These are phyloP conservation scores for Hordeum pubiflorum DNA, from an alignment of 202 grass and related monocot genomes.

Conservation along the genomic window DNA sequence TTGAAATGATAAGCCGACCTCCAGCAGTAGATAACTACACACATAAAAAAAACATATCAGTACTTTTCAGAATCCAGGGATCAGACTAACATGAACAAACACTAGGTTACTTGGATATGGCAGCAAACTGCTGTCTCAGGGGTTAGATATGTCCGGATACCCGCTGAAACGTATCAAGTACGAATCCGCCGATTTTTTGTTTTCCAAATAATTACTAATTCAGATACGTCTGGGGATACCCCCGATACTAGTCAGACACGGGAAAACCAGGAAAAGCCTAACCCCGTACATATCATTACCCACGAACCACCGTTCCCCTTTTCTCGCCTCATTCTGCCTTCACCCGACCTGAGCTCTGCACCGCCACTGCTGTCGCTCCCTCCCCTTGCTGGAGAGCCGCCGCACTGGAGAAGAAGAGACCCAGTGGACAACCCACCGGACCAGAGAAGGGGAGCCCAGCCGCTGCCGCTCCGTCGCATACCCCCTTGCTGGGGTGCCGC, in stretches of 20 bases:
- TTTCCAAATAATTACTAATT: neutral
- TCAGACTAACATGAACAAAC: conserved; percentile 4
- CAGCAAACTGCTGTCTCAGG: neutral
- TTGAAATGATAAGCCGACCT: conserved; percentile 79
- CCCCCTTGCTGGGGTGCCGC: too few relatives aligned
- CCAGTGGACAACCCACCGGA: neutral
- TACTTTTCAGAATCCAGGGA: conserved; percentile 6
- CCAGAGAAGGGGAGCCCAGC: neutral
- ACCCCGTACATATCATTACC: neutral
- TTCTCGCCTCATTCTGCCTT: neutral
- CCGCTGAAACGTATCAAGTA: neutral
- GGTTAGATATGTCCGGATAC: neutral
- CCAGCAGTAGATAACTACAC: conserved; percentile 70
- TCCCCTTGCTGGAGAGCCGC: neutral
- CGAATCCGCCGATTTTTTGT: neutral
- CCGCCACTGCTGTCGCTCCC: neutral
- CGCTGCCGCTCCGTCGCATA: neutral
- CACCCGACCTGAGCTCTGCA: neutral
- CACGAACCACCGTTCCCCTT: neutral
- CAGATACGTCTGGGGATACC: neutral
- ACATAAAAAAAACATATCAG: neutral
- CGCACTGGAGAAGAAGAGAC: neutral
- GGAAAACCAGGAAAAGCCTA: neutral
- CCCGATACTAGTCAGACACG: too few relatives aligned
- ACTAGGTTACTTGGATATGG: neutral